Conservation (phyloP, 306 rosid genomes). For the Rosa rugosa region DNA sequence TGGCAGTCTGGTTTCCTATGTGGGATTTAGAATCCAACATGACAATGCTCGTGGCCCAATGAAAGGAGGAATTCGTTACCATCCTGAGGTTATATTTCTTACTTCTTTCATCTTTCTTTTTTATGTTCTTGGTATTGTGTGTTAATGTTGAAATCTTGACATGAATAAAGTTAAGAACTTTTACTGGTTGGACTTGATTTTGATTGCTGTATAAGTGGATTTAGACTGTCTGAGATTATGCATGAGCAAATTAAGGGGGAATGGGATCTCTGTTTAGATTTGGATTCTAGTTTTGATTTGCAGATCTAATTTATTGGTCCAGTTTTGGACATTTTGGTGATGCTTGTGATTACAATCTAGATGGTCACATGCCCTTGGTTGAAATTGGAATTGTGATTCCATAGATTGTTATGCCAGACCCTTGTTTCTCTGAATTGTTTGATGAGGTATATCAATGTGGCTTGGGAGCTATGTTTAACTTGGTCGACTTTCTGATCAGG, state of each 20-base stretch:
- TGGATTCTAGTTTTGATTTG: constrained; percentile 2
- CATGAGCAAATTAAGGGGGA: neutral
- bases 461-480: neutral
- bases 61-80: constrained; percentile 84
- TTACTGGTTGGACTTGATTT: neutral
- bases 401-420: neutral
- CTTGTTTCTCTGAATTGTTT: neutral
- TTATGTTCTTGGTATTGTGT: neutral
- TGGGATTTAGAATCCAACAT: constrained; percentile 76
- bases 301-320: neutral
- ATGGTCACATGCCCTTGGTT: neutral
- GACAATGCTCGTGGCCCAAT: constrained; percentile 89
- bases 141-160: neutral
- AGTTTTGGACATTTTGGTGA: neutral
- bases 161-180: neutral
- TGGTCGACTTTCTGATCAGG: too few species aligned
- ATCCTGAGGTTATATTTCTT: constrained; percentile 54
- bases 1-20: constrained; percentile 65
- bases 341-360: neutral
- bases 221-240: constrained; percentile 18
- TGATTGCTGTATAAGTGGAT: constrained; percentile 2
- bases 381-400: neutral
- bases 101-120: neutral
- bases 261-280: neutral
- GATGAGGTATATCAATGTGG: neutral